phyloP scores from a whole-genome alignment of 2,329 filamentous ascomycete genomes.

The Fusarium pseudonygamai region DNA sequence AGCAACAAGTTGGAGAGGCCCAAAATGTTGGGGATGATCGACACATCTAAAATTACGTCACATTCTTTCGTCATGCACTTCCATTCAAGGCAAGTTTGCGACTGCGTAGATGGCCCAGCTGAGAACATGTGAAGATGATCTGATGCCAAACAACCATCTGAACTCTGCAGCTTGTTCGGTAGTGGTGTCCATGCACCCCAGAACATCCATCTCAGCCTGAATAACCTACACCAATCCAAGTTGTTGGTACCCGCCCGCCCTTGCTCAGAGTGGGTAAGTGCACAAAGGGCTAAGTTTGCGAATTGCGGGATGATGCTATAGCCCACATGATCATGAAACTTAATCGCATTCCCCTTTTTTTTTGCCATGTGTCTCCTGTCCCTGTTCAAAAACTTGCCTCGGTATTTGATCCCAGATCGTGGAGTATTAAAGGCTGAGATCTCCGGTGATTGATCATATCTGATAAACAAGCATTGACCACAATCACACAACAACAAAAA shows the following conservation, averaged over 20 bases:
- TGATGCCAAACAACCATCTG: neutral
- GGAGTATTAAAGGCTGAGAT: neutral
- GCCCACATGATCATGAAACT: neutral
- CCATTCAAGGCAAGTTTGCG: neutral
- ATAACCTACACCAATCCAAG: neutral
- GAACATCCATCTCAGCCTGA: neutral
- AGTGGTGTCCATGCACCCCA: neutral
- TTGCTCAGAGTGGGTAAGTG: neutral
- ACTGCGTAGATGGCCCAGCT: neutral
- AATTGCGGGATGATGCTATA: neutral
- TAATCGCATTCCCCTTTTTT: neutral
- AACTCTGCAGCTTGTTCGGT: neutral
- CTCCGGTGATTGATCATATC: neutral
- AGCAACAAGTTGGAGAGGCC: neutral
- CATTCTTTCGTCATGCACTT: neutral
- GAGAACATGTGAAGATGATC: neutral
- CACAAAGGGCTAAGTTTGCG: neutral
- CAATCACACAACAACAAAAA: neutral
- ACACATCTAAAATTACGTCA: neutral
- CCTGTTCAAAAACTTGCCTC: neutral
- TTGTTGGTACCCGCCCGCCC: too few species aligned
- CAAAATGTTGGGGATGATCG: neutral
- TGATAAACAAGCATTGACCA: neutral
- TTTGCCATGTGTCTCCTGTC: neutral
- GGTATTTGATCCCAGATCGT: neutral